Conservation (phyloP, 371 early-diverging fungal species). For the Capniomyces stellatus region DNA sequence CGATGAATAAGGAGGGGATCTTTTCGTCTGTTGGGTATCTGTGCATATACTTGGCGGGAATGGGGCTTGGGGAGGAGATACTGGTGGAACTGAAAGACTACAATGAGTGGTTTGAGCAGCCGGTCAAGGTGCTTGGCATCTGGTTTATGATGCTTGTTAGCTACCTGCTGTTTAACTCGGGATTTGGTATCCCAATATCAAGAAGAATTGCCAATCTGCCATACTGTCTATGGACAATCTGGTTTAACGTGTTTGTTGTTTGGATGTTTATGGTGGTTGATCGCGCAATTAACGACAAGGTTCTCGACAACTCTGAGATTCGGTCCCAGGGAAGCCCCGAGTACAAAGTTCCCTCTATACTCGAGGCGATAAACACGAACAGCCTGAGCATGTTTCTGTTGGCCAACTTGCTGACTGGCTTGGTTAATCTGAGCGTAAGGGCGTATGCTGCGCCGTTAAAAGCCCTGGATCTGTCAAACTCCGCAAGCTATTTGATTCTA, state of each 20-base stretch:
- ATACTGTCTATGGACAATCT: constrained; percentile 53
- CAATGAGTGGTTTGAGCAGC: constrained; percentile 24
- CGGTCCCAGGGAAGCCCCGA: constrained; percentile 13
- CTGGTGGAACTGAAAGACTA: constrained; percentile 28
- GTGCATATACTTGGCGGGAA: constrained; percentile 52
- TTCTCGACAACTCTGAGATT: constrained; percentile 7
- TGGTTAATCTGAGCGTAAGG: constrained; percentile 36
- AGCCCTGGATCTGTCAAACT: constrained; percentile 38
- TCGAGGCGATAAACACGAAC: constrained; percentile 57
- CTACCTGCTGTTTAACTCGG: constrained; percentile 21
- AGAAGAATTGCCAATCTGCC: constrained; percentile 60
- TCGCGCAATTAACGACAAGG: constrained; percentile 15
- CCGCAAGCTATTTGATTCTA: constrained; percentile 30
- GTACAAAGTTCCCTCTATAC: constrained; percentile 30
- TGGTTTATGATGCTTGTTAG: constrained; percentile 19
- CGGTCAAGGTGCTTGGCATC: constrained; percentile 24
- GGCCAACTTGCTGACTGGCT: constrained; percentile 71
- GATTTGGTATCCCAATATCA: constrained; percentile 32
- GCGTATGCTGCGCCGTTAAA: constrained; percentile 20
- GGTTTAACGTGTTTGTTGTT: constrained; percentile 41
- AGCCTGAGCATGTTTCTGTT: constrained; percentile 66
- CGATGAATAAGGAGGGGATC: constrained; percentile 83
- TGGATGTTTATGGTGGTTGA: constrained; percentile 35
- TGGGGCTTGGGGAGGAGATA: constrained; percentile 39
- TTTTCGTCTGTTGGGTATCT: constrained; percentile 61